Percentiles rank a stretch among this genome's conserved stretches.
Evolutionary conservation across 768 basidiomycete species (phyloP).

Genomic region (Paxillus rubicundulus): DNA sequence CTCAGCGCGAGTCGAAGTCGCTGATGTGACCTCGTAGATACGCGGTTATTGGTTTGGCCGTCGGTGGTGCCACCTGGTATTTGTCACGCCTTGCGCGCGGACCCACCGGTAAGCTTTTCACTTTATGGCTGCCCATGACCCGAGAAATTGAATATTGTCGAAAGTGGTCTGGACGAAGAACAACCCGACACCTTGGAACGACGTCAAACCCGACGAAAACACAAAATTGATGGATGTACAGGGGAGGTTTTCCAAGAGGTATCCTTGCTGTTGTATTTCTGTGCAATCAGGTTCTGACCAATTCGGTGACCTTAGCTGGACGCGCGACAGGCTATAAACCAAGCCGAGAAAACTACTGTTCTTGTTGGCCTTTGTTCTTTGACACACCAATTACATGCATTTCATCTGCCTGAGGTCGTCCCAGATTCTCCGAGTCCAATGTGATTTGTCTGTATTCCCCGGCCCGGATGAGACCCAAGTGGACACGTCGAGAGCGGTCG

Average conservation of each 20-base stretch:
- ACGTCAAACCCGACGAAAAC: constrained; percentile 69
- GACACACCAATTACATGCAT: constrained; percentile 19
- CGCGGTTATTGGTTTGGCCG: constrained; percentile 47
- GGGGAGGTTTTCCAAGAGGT: constrained; percentile 74
- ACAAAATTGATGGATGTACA: constrained; percentile 69
- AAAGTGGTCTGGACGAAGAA: constrained; percentile 58
- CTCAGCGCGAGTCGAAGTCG: constrained; percentile 1
- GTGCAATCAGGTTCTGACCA: not conserved
- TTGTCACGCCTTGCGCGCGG: constrained; percentile 59
- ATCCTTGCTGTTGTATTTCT: constrained; percentile 2
- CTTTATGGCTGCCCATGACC: not conserved
- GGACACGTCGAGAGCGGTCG: no score
- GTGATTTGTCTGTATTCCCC: not conserved
- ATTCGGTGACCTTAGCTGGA: constrained; percentile 52
- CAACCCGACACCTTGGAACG: constrained; percentile 91
- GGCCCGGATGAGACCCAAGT: not conserved
- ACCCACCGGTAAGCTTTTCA: constrained; percentile 42
- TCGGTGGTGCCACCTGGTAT: constrained; percentile 67
- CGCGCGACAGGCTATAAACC: constrained; percentile 64
- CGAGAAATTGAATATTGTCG: constrained; percentile 1
- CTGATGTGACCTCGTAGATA: constrained; percentile 37
- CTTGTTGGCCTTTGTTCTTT: constrained; percentile 14
- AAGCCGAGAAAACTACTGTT: not conserved
- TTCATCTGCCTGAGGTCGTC: constrained; percentile 6
- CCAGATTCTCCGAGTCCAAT: not conserved